Evolutionary conservation across 176 grass and related monocot species (phyloP), one percentile per base, ranked within the genome.

Genomic region (Cenchrus fungigraminus): DNA sequence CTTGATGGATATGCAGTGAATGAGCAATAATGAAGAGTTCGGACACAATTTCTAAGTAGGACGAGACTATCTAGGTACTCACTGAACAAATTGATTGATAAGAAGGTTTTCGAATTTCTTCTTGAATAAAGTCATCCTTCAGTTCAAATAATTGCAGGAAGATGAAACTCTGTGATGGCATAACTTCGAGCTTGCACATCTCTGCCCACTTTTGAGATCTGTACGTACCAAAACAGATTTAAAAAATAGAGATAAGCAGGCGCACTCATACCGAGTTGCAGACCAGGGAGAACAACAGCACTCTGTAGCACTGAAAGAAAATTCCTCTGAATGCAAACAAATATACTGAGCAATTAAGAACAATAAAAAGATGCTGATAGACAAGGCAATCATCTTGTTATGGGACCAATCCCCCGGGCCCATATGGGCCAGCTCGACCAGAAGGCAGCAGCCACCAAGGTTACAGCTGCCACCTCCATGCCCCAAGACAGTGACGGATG

Each of bases 131-230:
- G 44, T 92, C 88, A 65, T 98, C 93, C 84, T 88, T 82, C 69
- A 95, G 86, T 90, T 98, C 96, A 87, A 72, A 93, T 59, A 98
- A 84, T 86, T 98, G 96, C 75, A 98, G 91, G 80, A 80, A 95
- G 63, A 95, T 76, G 85, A 98, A 98, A 89, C 75, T 93, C 75
- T 98, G 93, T 44, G 86, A 90, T 42, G 96, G 96, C 68, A 91
- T 88, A 79, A 89, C 81, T 87, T 91, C 46, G 87, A 98, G 94
- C 34, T 90, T 91, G 71, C 96, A 98, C 81, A 98, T 78, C 15
- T 92, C 89, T 68, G 89, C 86, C 91, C 87, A 93, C 53, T 85
- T 93, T 82, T 84, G 67, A 82, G 79, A 84, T 86, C 95, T 97
- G 46, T n/a, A 55, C 43, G 43, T 53, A 66, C 67, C 77, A 84